phyloP scores from a whole-genome alignment of 2,329 filamentous ascomycete genomes.

The Ophiocordyceps polyrhachis-furcata region DNA sequence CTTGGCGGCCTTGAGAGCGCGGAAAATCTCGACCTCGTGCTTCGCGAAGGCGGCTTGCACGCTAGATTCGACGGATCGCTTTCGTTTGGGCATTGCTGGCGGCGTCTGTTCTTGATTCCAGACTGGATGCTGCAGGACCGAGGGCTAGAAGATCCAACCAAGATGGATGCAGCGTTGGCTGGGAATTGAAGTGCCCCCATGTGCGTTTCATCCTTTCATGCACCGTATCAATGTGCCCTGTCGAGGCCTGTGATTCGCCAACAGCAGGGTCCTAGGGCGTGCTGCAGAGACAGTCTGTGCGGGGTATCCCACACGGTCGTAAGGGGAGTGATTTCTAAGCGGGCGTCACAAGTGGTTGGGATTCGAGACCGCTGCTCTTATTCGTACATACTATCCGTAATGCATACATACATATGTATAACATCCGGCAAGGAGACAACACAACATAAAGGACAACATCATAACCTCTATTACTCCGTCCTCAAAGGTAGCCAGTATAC shows the following conservation, averaged over 20 bases:
- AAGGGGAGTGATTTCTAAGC: too few species aligned
- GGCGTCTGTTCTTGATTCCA: not conserved
- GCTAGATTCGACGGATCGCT: slow-evolving; percentile 25
- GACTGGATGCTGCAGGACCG: not conserved
- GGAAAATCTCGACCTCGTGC: slow-evolving; percentile 39
- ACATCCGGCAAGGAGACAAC: too few species aligned
- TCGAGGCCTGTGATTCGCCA: not conserved
- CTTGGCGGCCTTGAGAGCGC: slow-evolving; percentile 53
- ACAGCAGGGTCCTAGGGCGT: not conserved
- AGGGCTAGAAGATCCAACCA: not conserved
- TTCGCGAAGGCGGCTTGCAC: slow-evolving; percentile 33
- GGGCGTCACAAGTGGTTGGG: too few species aligned
- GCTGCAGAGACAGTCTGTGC: too few species aligned
- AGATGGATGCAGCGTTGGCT: not conserved
- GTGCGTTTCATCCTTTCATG: not conserved
- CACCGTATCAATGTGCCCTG: not conserved
- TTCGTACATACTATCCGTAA: too few species aligned
- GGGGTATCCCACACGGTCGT: too few species aligned
- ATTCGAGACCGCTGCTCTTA: too few species aligned
- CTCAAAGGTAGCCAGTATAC: too few species aligned
- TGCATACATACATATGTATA: too few species aligned
- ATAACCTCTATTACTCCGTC: too few species aligned
- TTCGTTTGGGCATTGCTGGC: slow-evolving; percentile 33
- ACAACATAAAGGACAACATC: too few species aligned
- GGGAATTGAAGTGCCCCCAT: not conserved